Percentiles rank a stretch among this genome's conserved stretches.
Evolutionary conservation across 352 stramenopile genomes (phyloP).

Genomic region (Globisporangium apiculatum): DNA sequence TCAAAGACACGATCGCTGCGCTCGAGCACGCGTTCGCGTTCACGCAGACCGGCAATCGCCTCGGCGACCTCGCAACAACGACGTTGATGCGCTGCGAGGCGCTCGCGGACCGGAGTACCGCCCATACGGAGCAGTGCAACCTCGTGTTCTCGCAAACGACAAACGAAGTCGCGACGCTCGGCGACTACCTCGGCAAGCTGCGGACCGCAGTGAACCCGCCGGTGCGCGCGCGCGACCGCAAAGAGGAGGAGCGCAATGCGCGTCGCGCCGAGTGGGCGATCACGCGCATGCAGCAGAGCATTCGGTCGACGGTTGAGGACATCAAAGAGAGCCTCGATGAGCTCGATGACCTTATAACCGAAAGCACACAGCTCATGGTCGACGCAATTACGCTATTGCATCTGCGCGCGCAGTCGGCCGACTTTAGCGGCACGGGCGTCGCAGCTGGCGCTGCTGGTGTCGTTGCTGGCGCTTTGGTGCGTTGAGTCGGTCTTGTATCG

Average conservation of each 20-base stretch:
- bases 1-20: constrained; percentile 54
- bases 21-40: constrained; percentile 83
- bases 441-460: constrained; percentile 70
- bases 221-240: constrained; percentile 50
- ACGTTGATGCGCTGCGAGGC: constrained; percentile 59
- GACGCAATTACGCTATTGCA: constrained; percentile 83
- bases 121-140: constrained; percentile 69
- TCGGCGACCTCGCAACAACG: constrained; percentile 66
- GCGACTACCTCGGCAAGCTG: constrained; percentile 75
- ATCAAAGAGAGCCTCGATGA: constrained; percentile 75
- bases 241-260: constrained; percentile 58
- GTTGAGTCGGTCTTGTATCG: neutral
- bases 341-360: constrained; percentile 69
- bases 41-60: constrained; percentile 55
- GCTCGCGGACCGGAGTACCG: constrained; percentile 62
- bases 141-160: constrained; percentile 76
- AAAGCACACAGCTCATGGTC: constrained; percentile 83
- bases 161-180: constrained; percentile 72
- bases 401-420: constrained; percentile 62
- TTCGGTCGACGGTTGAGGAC: constrained; percentile 52
- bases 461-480: constrained; percentile 72
- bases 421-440: constrained; percentile 83
- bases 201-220: constrained; percentile 51
- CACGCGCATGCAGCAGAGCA: constrained; percentile 61
- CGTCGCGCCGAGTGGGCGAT: constrained; percentile 74